Conservation (phyloP, 164 flowering plant genomes). For the Piper betle region DNA sequence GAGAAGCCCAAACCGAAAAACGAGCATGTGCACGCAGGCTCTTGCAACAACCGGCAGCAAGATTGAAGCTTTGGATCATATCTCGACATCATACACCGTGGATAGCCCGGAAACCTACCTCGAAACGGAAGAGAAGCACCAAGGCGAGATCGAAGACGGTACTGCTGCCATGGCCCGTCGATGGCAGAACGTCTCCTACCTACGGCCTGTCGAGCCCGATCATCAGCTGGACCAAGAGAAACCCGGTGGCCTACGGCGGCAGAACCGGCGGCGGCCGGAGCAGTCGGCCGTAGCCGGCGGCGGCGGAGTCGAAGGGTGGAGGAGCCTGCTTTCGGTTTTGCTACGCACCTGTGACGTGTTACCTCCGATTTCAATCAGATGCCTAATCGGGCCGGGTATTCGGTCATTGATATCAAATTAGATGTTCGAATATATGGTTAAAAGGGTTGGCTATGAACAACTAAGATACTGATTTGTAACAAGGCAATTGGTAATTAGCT, state of each 20-base stretch:
- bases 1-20: background rate
- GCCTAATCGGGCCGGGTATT: too few species aligned
- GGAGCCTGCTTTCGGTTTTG: too few species aligned
- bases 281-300: background rate
- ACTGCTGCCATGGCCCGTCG: too few species aligned
- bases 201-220: background rate
- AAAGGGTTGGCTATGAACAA: too few species aligned
- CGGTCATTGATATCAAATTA: too few species aligned
- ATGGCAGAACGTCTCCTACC: too few species aligned
- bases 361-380: too few species aligned
- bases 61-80: conserved; percentile 4
- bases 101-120: background rate
- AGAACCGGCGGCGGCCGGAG: background rate
- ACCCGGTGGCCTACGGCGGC: background rate
- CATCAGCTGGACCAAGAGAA: background rate
- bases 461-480: too few species aligned
- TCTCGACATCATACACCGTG: background rate
- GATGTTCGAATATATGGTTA: too few species aligned
- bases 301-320: background rate
- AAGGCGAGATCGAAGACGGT: background rate
- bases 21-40: background rate
- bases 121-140: background rate
- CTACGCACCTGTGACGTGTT: too few species aligned
- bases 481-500: too few species aligned
- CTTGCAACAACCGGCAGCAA: background rate